Percentiles rank a stretch among this genome's conserved stretches.
Evolutionary conservation across 305 asterid genomes (phyloP).

Genomic region (Fraxinus velutina): DNA sequence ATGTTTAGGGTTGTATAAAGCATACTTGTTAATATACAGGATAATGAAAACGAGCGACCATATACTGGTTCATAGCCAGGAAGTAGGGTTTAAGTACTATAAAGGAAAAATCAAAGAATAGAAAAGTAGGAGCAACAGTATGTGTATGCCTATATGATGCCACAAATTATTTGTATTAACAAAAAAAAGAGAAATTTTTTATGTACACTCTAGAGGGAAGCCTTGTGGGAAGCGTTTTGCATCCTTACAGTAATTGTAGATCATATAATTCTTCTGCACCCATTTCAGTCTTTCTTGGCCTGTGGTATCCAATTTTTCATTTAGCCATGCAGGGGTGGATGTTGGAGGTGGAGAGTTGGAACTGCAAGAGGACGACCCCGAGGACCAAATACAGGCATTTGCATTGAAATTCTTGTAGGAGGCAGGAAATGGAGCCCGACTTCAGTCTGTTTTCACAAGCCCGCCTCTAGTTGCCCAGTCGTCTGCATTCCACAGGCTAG

Average conservation of each 20-base stretch:
- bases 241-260: conserved; percentile 37
- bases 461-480: conserved; percentile 63
- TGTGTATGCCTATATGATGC: background rate
- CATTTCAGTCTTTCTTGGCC: conserved; percentile 6
- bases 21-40: background rate
- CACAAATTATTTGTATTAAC: background rate
- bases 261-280: conserved; percentile 17
- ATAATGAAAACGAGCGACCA: background rate
- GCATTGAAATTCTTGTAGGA: conserved; percentile 47
- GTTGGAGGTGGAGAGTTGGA: background rate
- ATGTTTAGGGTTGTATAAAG: background rate
- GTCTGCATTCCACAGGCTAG: conserved; percentile 62
- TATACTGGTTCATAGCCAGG: background rate
- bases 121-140: background rate
- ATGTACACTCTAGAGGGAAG: conserved; percentile 22
- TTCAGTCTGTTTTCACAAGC: conserved; percentile 46
- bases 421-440: conserved; percentile 48
- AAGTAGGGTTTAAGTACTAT: background rate
- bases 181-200: background rate
- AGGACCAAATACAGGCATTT: conserved; percentile 26
- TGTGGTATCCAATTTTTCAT: conserved; percentile 28
- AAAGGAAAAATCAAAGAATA: background rate
- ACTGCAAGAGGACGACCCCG: conserved; percentile 20
- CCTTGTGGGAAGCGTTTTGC: conserved; percentile 34
- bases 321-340: conserved; percentile 19